Base-by-base conservation (phyloP, 306 rosid species). In the Fragaria iinumae region DNA sequence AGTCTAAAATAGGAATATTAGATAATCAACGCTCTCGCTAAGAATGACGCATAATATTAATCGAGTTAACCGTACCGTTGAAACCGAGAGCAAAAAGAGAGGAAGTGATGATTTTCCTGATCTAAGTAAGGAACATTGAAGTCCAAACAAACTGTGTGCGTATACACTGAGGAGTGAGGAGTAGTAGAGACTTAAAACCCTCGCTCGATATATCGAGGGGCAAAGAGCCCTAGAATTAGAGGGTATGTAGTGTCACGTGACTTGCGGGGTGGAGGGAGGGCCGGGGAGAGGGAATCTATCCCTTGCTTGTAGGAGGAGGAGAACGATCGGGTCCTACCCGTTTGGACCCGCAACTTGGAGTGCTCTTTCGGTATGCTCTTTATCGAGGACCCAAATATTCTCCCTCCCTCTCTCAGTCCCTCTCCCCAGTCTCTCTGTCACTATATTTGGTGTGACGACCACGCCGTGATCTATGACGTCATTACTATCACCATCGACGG, bases 381-480 rank as follows among this genome's bases (percentile, higher is more conserved):
- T 92, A 84, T 87, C 97, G 96, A 84, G 77, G 85, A 86, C 93
- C 96, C 89, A 96, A 96, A 95, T 91, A 96, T 96, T 95, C 90
- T 82, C 11, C 10, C 38, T 38, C 32, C 32, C 41, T 5, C 41
- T 65, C 48, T 20, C 66, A 20, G n/a, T 11, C 44, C 3, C 64
- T 32, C 32, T 60, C 12, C 64, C 44, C 10, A 41, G 1, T 39
- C 70, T 86, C 76, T 78, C 87, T 83, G 90, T 91, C 97, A 85
- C 71, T 73, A 75, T 16, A 78, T 23, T 52, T 53, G 4, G 27
- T 80, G 64, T 73, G 84, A 85, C 89, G 85, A 60, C 47, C 72
- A 74, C 55, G 75, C 74, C 74, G 75, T 66, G 73, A 69, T 48
- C n/a, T 43, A 63, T 72, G 77, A 77, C 85, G 80, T 72, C 16